Evolutionary conservation across 73 alveolate genomes (phyloP).

Genomic region (Symbiodinium pilosum): DNA sequence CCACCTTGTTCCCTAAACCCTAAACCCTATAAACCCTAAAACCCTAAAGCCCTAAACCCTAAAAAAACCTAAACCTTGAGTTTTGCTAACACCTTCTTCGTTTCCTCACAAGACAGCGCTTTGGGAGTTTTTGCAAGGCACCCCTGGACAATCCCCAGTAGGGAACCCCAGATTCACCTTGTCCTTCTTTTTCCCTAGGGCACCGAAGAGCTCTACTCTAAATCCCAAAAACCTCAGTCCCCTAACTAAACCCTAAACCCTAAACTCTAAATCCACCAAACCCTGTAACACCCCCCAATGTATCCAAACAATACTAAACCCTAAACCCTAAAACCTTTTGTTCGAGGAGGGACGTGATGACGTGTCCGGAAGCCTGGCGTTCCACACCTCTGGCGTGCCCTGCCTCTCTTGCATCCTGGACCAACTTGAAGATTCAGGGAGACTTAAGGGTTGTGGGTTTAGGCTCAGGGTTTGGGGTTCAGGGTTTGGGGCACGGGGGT

Average conservation of each 20-base stretch:
- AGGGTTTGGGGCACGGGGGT: too few species aligned
- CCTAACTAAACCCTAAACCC: background rate
- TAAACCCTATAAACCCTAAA: background rate
- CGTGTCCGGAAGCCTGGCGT: slow-evolving; percentile 29
- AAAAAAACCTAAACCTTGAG: background rate
- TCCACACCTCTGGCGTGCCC: slow-evolving; percentile 92
- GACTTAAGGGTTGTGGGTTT: too few species aligned
- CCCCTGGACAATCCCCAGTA: background rate
- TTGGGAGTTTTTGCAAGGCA: background rate
- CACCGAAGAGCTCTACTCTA: too few species aligned
- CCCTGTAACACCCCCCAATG: background rate
- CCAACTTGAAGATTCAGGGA: too few species aligned
- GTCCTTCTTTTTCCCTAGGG: too few species aligned
- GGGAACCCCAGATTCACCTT: too few species aligned
- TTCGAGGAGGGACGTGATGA: slow-evolving; percentile 19
- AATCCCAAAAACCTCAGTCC: background rate
- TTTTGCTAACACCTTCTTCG: background rate
- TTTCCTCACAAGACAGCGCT: background rate
- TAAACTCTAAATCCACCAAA: background rate
- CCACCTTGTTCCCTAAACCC: background rate
- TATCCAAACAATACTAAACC: too few species aligned
- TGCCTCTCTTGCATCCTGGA: slow-evolving; percentile 30
- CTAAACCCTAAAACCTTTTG: background rate
- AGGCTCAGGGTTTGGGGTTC: background rate
- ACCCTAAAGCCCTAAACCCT: background rate